Base-by-base conservation (phyloP, 306 rosid species). In the Cicer bijugum region DNA sequence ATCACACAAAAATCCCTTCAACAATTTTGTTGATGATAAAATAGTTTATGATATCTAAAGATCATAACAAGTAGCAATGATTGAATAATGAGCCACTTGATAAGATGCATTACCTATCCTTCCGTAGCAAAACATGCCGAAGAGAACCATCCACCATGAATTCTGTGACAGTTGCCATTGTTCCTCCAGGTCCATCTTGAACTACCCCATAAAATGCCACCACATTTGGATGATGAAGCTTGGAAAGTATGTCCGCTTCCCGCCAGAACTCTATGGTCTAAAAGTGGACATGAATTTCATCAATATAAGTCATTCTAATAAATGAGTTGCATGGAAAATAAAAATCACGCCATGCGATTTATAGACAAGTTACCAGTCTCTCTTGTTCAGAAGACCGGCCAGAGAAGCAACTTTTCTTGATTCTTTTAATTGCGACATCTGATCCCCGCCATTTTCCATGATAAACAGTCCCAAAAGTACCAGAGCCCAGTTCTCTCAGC, bases 361-460 rank as follows among this genome's bases (percentile, higher is more conserved):
- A 38, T 19, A 82, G 47, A 58, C 35, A 44, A 40, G 42, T 72
- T 86, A 90, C 98, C 91, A 92, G 79, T 87, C 95, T 92, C 84
- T 92, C 95, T 87, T 86, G 91, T 85, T 92, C 98, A 50, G 98
- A 92, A 23, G 97, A 90, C 69, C 95, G 88, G 12, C 95, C 91
- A 1, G 89, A 83, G 80, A 92, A 92, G 86, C 98, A 92, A 81
- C 91, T 90, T 81, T 92, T 92, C 85, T 92, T 92, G 76, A 92
- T 89, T 86, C 98, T 92, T 86, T 92, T 92, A 42, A 92, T 92
- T 59, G 98, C 97, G 70, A 92, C 98, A 87, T 92, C 98, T 11
- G 92, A 85, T 80, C 98, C 96, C 57, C 96, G 75, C 98, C 98
- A 92, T 80, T 89, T 92, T 77, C 98, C 98, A 74, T 92, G 98